These are phyloP conservation scores for Metschnikowia hibisci DNA, from an alignment of 805 yeast genomes.

Conservation along the genomic window DNA sequence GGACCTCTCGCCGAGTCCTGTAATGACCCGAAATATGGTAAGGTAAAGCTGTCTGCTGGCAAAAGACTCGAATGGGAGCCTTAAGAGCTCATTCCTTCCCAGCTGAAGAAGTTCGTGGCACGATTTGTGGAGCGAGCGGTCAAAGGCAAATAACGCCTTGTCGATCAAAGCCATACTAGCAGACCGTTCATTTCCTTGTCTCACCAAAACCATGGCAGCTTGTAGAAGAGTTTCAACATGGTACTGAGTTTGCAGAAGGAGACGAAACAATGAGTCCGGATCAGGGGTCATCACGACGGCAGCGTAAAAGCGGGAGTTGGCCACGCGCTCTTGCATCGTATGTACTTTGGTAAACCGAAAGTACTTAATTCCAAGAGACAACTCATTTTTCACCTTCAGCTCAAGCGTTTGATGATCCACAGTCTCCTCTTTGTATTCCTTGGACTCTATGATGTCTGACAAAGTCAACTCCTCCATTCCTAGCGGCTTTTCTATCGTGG, in stretches of 20 bases:
- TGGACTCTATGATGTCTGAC: constrained; percentile 34
- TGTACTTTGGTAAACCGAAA: constrained; percentile 50
- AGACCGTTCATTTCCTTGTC: constrained; percentile 70
- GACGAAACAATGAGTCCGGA: constrained; percentile 62
- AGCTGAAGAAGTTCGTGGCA: constrained; percentile 44
- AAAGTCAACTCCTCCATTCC: constrained; percentile 51
- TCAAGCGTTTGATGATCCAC: constrained; percentile 26
- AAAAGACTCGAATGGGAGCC: constrained; percentile 73
- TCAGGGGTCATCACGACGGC: constrained; percentile 72
- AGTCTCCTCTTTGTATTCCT: constrained; percentile 33
- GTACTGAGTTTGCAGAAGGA: constrained; percentile 63
- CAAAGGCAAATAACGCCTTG: constrained; percentile 74
- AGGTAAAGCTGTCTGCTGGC: constrained; percentile 76
- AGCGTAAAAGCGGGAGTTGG: constrained; percentile 53
- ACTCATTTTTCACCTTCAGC: constrained; percentile 30
- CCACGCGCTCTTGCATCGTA: constrained; percentile 31
- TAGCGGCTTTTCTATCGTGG: constrained; percentile 59
- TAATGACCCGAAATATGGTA: constrained; percentile 67
- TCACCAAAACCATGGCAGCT: constrained; percentile 64
- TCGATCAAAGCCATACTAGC: constrained; percentile 73
- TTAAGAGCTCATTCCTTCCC: constrained; percentile 52
- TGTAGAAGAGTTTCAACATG: constrained; percentile 77
- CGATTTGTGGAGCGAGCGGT: constrained; percentile 61
- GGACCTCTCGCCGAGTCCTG: constrained; percentile 69
- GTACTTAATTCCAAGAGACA: constrained; percentile 45